A percentile compares a stretch with the other conserved stretches of the same genome.
Evolutionary conservation across 495 filamentous ascomycete species (phyloP).

Genomic region (Sporormia fimetaria): DNA sequence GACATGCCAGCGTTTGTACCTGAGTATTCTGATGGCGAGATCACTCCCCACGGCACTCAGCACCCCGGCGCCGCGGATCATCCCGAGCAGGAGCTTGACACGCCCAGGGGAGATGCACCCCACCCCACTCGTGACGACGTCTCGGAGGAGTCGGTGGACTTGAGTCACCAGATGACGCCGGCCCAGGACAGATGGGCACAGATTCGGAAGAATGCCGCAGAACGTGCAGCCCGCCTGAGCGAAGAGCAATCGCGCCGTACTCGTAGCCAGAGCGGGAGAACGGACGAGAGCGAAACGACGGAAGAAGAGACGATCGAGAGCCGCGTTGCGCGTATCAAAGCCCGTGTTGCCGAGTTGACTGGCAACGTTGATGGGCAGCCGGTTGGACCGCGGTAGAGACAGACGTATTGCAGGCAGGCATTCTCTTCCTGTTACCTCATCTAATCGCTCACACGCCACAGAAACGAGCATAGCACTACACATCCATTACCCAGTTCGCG

Average conservation of each 20-base stretch:
- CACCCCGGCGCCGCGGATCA: neutral
- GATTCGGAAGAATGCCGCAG: conserved; percentile 86
- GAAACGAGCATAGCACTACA: no score
- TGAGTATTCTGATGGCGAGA: conserved; percentile 43
- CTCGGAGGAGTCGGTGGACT: conserved; percentile 19
- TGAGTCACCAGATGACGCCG: conserved; percentile 8
- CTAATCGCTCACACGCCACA: no score
- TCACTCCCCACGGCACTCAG: conserved; percentile 2
- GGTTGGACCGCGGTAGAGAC: no score
- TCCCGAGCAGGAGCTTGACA: conserved; percentile 1
- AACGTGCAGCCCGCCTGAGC: conserved; percentile 49
- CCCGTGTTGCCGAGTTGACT: conserved; percentile 87
- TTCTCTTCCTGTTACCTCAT: no score
- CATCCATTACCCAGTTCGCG: no score
- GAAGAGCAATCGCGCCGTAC: conserved; percentile 49
- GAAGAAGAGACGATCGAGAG: conserved; percentile 97
- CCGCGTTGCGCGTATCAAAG: conserved; percentile 94
- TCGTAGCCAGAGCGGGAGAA: conserved; percentile 43
- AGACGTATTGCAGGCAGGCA: no score
- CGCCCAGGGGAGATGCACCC: conserved; percentile 3
- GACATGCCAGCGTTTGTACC: conserved; percentile 82
- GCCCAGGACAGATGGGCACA: conserved; percentile 58
- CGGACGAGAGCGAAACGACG: conserved; percentile 76
- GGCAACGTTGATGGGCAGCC: conserved; percentile 53
- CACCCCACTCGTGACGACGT: conserved; percentile 16